These are phyloP conservation scores for Rhynchosporium secalis DNA, from an alignment of 2,329 filamentous ascomycete genomes.

Conservation along the genomic window DNA sequence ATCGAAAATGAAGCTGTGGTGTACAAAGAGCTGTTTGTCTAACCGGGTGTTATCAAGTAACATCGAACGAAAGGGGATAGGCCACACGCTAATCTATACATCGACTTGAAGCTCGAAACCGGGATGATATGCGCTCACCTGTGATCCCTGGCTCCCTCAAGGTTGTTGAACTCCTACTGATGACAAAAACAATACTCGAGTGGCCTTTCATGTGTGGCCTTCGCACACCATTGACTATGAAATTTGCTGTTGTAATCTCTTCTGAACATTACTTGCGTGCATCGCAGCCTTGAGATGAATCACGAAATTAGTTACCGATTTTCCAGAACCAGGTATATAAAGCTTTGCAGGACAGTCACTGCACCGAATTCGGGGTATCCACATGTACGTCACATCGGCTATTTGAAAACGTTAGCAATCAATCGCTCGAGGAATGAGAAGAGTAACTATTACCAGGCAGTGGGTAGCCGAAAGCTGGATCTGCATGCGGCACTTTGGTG, in stretches of 20 bases:
- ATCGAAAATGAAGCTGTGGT: no score
- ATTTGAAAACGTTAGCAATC: neutral
- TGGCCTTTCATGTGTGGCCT: neutral
- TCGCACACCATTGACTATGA: neutral
- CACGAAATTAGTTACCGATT: neutral
- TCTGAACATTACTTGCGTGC: slow-evolving; percentile 1
- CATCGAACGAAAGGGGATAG: no score
- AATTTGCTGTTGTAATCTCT: neutral
- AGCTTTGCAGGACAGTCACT: slow-evolving; percentile 3
- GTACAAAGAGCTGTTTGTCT: no score
- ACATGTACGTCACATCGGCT: neutral
- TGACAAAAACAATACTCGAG: neutral
- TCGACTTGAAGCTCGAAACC: no score
- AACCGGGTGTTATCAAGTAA: no score
- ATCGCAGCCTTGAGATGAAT: neutral
- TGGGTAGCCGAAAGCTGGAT: neutral
- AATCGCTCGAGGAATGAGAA: neutral
- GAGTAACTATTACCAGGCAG: neutral
- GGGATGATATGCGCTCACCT: no score
- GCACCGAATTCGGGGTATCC: slow-evolving; percentile 2
- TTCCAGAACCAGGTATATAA: neutral
- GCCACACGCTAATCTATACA: no score
- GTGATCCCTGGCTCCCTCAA: no score
- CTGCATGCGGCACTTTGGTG: neutral
- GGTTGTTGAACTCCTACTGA: no score